Evolutionary conservation across 169 alveolate genomes (phyloP), one percentile per base, ranked within the genome.

Genomic region (Toxoplasma gondii): DNA sequence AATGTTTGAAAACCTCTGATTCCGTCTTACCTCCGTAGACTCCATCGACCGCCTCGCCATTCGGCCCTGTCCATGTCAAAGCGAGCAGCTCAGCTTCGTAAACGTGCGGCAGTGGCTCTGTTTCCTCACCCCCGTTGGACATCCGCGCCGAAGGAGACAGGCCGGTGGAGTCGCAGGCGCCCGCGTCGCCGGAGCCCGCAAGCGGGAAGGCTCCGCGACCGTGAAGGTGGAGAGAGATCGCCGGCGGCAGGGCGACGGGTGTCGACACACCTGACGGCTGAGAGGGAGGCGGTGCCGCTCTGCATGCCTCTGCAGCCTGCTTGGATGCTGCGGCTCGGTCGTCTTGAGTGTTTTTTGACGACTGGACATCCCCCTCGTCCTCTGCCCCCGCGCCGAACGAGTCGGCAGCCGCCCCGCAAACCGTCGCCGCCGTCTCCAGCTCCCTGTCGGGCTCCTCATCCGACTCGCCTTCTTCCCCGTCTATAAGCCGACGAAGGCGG

Each of bases 91-190:
- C 96, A 2, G 92, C 92, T 74, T 94, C 94, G 81, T 94, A 94
- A 1, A 93, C 91, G 31, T 94, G 94, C 19, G 96, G 96, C 17
- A 91, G 92, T 31, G 96, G 96, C 82, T 70, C 94, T 17, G 92
- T 29, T 24, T 31, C 88, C 49, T 31, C 81, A 12, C 92, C 24
- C 24, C 39, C 93, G 12, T 2, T 41, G 34, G 74, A 5, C 64
- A 17, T 1, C 82, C 58, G 34, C 22, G 44, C 43, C 82, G 45
- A 49, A 53, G 38, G 58, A 78, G 38, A 53, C 41, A 49, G 10
- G 88, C 78, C 38, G 29, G 39, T 43, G 38, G 87, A 36, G 58
- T 67, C 81, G 54, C 92, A 27, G 39, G 93, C 67, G 39, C 69
- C 45, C 9, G 54, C 27, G 82, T 36, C 24, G 34, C 69, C 67